These are phyloP conservation scores for Yamadazyma phyllophila DNA, from an alignment of 805 yeast genomes.

Conservation along the genomic window DNA sequence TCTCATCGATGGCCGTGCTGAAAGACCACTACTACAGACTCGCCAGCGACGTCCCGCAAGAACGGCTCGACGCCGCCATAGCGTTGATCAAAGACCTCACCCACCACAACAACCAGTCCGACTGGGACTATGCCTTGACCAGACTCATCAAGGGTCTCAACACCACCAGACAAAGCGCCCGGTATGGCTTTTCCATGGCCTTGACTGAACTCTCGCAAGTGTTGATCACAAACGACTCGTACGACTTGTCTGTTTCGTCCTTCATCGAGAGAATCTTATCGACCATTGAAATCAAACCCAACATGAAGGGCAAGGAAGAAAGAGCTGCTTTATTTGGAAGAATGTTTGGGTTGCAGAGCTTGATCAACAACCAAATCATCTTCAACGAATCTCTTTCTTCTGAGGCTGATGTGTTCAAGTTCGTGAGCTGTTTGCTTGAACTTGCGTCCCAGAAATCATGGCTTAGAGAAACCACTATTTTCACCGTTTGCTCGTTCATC, in stretches of 20 bases:
- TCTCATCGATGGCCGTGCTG: constrained; percentile 38
- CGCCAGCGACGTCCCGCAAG: constrained; percentile 72
- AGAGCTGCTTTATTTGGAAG: constrained; percentile 78
- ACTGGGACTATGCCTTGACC: constrained; percentile 79
- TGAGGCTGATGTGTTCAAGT: constrained; percentile 22
- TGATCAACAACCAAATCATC: constrained; percentile 48
- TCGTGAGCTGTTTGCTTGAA: constrained; percentile 49
- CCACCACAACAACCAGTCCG: constrained; percentile 42
- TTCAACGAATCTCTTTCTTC: constrained; percentile 17
- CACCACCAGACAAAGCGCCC: constrained; percentile 77
- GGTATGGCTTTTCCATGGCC: constrained; percentile 87
- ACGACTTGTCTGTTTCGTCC: constrained; percentile 30
- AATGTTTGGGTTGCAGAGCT: constrained; percentile 77
- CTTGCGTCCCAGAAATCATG: constrained; percentile 70
- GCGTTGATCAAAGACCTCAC: constrained; percentile 59
- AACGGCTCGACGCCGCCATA: constrained; percentile 71
- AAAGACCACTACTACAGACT: constrained; percentile 75
- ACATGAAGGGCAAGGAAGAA: constrained; percentile 76
- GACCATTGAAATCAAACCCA: constrained; percentile 30
- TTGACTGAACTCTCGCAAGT: constrained; percentile 61
- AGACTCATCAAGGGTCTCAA: constrained; percentile 79
- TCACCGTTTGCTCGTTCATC: constrained; percentile 59
- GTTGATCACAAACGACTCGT: constrained; percentile 27
- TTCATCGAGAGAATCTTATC: constrained; percentile 39
- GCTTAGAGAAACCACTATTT: constrained; percentile 81